Evolutionary conservation across 768 basidiomycete genomes (phyloP).

Genomic region (Suillus variegatus): DNA sequence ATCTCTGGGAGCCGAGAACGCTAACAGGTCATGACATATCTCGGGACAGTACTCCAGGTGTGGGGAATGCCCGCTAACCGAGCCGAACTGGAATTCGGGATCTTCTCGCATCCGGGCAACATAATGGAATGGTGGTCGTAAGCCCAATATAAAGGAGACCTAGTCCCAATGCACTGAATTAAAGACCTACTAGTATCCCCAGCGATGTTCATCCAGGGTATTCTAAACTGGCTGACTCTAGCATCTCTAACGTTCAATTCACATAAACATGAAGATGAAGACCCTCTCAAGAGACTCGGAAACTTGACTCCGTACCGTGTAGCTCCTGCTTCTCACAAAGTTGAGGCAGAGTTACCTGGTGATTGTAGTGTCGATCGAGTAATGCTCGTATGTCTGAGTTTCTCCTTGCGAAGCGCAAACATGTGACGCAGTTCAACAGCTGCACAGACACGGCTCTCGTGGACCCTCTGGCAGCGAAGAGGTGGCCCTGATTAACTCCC

Average conservation of each 20-base stretch:
- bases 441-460: constrained; percentile 44
- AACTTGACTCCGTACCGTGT: constrained; percentile 33
- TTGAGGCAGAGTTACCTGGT: constrained; percentile 25
- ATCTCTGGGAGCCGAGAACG: too few relatives aligned
- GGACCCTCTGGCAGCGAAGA: constrained; percentile 30
- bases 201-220: constrained; percentile 1
- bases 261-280: background rate
- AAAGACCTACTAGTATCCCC: background rate
- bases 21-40: too few relatives aligned
- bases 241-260: background rate
- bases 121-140: background rate
- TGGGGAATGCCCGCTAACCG: background rate
- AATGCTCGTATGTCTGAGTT: constrained; percentile 25
- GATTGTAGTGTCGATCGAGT: constrained; percentile 36
- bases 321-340: constrained; percentile 27
- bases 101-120: background rate
- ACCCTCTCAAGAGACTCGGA: constrained; percentile 20
- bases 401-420: too few relatives aligned
- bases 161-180: background rate
- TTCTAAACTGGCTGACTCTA: constrained; percentile 7
- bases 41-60: too few relatives aligned
- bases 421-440: constrained; percentile 21
- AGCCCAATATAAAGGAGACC: background rate
- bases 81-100: background rate
- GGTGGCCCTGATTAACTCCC: constrained; percentile 32